These are phyloP conservation scores for Penicillium nordicum DNA, from an alignment of 2,329 filamentous ascomycete genomes.

Conservation along the genomic window DNA sequence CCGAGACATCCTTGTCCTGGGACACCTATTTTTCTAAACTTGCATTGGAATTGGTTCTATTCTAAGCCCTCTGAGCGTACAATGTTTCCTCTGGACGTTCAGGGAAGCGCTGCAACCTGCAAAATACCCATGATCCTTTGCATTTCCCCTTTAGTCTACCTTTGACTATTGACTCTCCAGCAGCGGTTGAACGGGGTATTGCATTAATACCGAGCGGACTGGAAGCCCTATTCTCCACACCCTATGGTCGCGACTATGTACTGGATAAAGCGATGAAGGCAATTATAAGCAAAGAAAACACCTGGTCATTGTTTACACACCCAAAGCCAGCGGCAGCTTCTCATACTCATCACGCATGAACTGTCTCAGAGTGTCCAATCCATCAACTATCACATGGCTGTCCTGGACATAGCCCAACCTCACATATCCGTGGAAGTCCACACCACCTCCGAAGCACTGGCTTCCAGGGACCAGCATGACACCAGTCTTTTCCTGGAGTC, in stretches of 20 bases:
- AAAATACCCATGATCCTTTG: too few species aligned
- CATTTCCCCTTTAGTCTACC: too few species aligned
- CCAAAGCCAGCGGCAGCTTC: slow-evolving; percentile 24
- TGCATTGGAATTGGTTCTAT: slow-evolving; percentile 25
- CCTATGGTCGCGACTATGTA: too few species aligned
- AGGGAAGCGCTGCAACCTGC: too few species aligned
- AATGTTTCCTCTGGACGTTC: too few species aligned
- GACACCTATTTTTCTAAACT: slow-evolving; percentile 20
- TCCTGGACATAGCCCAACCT: slow-evolving; percentile 71
- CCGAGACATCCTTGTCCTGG: slow-evolving; percentile 17
- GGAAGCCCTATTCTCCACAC: too few species aligned
- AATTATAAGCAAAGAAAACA: too few species aligned
- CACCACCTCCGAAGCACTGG: slow-evolving; percentile 63
- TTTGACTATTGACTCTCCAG: too few species aligned
- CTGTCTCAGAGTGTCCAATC: slow-evolving; percentile 52
- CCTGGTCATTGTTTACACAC: too few species aligned
- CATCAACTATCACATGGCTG: slow-evolving; percentile 63
- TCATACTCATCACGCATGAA: slow-evolving; percentile 55
- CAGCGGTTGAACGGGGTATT: too few species aligned
- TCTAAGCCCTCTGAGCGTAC: slow-evolving; percentile 9
- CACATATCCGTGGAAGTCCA: slow-evolving; percentile 69
- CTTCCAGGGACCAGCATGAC: slow-evolving; percentile 71
- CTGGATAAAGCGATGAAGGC: too few species aligned
- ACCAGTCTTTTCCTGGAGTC: slow-evolving; percentile 62
- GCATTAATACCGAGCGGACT: too few species aligned